Percentiles rank a stretch among this genome's conserved stretches.
These are phyloP conservation scores for Cicer pinnatifidum DNA, from an alignment of 306 rosid species.

Conservation along the genomic window DNA sequence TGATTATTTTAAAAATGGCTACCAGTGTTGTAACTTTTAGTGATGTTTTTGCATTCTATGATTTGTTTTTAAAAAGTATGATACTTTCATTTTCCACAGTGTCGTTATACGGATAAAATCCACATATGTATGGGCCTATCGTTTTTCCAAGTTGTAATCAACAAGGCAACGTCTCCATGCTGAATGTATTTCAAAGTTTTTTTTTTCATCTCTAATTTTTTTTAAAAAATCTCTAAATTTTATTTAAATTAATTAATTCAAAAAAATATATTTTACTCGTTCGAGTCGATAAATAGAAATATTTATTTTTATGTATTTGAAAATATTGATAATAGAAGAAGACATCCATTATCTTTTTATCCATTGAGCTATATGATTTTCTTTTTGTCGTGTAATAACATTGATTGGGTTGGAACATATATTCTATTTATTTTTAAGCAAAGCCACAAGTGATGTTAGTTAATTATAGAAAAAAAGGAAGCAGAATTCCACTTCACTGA, in stretches of 20 bases:
- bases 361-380: conserved; percentile 11
- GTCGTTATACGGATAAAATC: conserved; percentile 39
- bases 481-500: conserved; percentile 9
- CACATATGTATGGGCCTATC: conserved; percentile 3
- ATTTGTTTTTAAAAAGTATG: no score
- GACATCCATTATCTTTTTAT: no score
- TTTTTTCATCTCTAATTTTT: no score
- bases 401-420: conserved; percentile 33
- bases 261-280: no score
- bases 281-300: no score
- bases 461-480: background rate
- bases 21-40: no score
- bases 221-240: no score
- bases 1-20: no score
- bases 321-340: no score
- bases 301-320: no score
- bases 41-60: no score
- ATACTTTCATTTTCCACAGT: conserved; percentile 1
- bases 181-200: background rate
- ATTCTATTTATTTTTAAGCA: conserved; percentile 26
- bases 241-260: no score
- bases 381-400: conserved; percentile 12
- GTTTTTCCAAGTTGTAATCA: conserved; percentile 19
- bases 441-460: conserved; percentile 31
- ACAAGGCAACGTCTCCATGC: conserved; percentile 5